phyloP scores from a whole-genome alignment of 202 grass and related monocot genomes.

The Carex sylvatica region DNA sequence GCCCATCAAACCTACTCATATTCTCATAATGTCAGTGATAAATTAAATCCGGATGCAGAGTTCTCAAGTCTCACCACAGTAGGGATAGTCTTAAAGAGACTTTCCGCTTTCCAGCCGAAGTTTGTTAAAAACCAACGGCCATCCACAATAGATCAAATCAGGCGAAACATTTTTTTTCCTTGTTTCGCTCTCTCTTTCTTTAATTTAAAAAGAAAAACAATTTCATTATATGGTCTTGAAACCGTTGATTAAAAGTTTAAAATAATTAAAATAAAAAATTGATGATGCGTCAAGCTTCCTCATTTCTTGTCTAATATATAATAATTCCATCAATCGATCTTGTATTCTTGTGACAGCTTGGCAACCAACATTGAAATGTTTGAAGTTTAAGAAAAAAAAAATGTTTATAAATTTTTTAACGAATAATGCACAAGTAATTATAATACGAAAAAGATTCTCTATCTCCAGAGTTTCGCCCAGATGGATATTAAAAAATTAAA shows the following conservation, averaged over 20 bases:
- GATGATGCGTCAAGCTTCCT: not conserved
- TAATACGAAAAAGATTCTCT: not conserved
- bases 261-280: too few species aligned
- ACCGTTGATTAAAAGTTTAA: not conserved
- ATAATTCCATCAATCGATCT: not conserved
- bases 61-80: too few species aligned
- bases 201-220: not conserved
- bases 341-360: not conserved
- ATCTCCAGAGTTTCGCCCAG: conserved; percentile 37
- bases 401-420: too few species aligned
- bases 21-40: not conserved
- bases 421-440: not conserved
- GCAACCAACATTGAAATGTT: not conserved
- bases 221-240: not conserved
- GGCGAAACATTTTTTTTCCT: not conserved
- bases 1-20: too few species aligned
- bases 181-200: not conserved
- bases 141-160: not conserved
- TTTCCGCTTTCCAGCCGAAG: not conserved
- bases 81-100: too few species aligned
- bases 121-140: conserved; percentile 3
- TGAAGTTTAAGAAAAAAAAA: not conserved
- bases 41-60: not conserved
- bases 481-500: not conserved
- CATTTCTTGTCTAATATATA: not conserved